Conservation (phyloP, 2,329 filamentous ascomycete genomes). For the Colletotrichum eleusines region DNA sequence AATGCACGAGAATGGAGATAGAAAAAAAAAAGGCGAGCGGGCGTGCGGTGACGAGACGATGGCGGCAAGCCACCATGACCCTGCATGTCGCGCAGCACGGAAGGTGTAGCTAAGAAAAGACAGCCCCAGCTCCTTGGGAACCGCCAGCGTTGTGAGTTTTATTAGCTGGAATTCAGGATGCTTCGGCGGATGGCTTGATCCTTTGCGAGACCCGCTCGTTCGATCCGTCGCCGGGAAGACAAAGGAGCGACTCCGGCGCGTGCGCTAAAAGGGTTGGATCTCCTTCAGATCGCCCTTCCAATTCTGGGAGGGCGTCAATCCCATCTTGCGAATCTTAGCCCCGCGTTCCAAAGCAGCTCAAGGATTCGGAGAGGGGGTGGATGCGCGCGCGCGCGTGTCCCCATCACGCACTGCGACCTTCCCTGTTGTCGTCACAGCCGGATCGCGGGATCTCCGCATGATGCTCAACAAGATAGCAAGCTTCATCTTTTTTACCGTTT, state of each 20-base stretch:
- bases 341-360: neutral
- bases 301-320: neutral
- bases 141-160: neutral
- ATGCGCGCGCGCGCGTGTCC: neutral
- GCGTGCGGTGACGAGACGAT: slow-evolving; percentile 4
- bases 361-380: too few species aligned
- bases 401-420: neutral
- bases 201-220: slow-evolving; percentile 10
- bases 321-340: neutral
- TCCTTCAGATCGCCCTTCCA: neutral
- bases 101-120: slow-evolving; percentile 29
- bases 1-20: too few species aligned
- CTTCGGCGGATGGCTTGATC: slow-evolving; percentile 19
- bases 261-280: neutral
- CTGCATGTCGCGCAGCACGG: slow-evolving; percentile 25
- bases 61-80: slow-evolving; percentile 36
- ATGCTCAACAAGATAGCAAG: neutral
- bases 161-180: neutral
- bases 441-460: neutral
- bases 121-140: slow-evolving; percentile 10
- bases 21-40: neutral
- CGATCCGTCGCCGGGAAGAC: neutral
- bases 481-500: neutral
- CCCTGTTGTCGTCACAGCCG: neutral
- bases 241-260: neutral